Evolutionary conservation across 768 basidiomycete species (phyloP).

Genomic region (Pisolithus microcarpus): DNA sequence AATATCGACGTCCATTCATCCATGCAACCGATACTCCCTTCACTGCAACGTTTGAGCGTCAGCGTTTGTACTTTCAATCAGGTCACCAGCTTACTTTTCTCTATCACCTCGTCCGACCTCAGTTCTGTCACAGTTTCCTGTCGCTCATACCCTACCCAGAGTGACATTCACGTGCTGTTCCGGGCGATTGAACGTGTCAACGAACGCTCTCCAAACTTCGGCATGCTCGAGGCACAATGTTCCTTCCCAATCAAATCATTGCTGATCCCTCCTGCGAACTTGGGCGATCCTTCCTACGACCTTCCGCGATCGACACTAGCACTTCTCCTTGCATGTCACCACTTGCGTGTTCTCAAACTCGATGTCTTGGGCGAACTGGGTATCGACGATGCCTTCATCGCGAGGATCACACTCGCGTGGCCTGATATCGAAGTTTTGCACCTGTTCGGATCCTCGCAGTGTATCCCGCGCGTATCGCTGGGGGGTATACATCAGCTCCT

Average conservation of each 20-base stretch:
- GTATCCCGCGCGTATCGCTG: conserved; percentile 12
- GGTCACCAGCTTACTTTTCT: conserved; percentile 20
- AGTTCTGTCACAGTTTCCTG: conserved; percentile 19
- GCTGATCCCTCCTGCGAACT: conserved; percentile 12
- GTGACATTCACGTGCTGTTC: conserved; percentile 18
- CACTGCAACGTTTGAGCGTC: conserved; percentile 17
- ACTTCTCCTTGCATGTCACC: conserved; percentile 17
- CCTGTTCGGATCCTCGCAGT: conserved; percentile 21
- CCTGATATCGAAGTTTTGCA: conserved; percentile 18
- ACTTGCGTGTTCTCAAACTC: conserved; percentile 16
- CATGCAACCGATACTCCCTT: conserved; percentile 12
- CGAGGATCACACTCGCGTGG: conserved; percentile 21
- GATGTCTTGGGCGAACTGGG: conserved; percentile 20
- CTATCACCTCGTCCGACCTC: conserved; percentile 18
- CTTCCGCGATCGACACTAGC: conserved; percentile 18
- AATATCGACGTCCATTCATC: conserved; percentile 1
- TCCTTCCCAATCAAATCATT: no score
- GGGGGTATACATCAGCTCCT: conserved; percentile 17
- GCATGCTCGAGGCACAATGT: conserved; percentile 10
- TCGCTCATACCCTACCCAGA: conserved; percentile 19
- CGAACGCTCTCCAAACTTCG: not conserved
- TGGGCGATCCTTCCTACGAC: conserved; percentile 11
- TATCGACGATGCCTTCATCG: conserved; percentile 23
- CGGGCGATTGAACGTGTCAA: conserved; percentile 8
- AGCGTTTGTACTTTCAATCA: conserved; percentile 19